Conservation (phyloP, 2,329 filamentous ascomycete species). For the Diaporthe ampelina region DNA sequence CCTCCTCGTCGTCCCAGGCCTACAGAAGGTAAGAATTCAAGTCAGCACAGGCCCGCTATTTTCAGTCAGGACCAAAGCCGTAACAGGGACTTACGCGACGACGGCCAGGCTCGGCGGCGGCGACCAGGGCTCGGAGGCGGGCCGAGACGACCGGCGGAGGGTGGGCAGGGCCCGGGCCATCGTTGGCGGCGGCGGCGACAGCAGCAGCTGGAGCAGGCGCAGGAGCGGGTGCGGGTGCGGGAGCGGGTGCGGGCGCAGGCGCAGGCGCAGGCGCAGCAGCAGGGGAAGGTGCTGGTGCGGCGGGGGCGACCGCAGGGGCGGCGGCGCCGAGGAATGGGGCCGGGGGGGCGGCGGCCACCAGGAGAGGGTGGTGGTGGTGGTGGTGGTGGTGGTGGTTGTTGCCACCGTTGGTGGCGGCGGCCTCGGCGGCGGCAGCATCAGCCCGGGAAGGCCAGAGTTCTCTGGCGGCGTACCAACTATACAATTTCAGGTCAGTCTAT, state of each 20-base stretch:
- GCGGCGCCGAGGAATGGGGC: background rate
- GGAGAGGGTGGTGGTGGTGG: background rate
- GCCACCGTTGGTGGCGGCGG: background rate
- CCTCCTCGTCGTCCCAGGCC: background rate
- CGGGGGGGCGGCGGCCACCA: too few species aligned
- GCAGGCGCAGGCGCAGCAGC: background rate
- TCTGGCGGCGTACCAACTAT: background rate
- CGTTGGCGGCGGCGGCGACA: too few species aligned
- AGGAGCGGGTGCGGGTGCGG: background rate
- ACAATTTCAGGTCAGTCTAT: background rate
- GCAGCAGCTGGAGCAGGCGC: background rate
- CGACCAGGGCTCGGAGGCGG: too few species aligned
- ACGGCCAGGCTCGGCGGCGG: background rate
- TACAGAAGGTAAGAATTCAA: background rate
- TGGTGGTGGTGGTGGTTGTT: background rate
- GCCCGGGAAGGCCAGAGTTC: background rate
- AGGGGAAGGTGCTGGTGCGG: background rate
- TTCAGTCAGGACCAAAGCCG: background rate
- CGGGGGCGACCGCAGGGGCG: background rate
- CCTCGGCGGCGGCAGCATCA: background rate
- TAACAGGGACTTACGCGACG: background rate
- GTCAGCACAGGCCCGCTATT: constrained; percentile 1
- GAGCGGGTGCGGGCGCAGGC: background rate
- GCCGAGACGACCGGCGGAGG: too few species aligned
- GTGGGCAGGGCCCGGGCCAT: too few species aligned